A percentile compares a stretch with the other conserved stretches of the same genome.
Evolutionary conservation across 441 rosid species (phyloP).

Genomic region (Manihot esculenta): DNA sequence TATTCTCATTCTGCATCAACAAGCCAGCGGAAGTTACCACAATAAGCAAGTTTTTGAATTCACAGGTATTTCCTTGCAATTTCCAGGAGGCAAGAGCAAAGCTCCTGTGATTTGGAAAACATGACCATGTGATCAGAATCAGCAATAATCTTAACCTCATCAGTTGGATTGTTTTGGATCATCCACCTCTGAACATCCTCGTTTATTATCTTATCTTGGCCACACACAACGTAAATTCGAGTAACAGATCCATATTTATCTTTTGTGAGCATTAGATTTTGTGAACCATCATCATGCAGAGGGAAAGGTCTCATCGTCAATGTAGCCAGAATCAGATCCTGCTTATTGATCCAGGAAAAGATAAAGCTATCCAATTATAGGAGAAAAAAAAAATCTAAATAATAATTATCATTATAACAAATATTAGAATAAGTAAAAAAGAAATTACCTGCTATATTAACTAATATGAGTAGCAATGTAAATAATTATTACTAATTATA

Average conservation of each 20-base stretch:
- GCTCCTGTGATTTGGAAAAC: conserved; percentile 31
- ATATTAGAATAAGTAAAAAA: too few species aligned
- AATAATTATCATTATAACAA: too few species aligned
- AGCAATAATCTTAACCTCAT: conserved; percentile 27
- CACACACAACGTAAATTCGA: conserved; percentile 23
- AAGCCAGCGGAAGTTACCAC: not conserved
- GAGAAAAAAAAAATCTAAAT: too few species aligned
- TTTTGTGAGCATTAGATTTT: not conserved
- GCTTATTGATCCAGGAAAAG: not conserved
- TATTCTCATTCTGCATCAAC: too few species aligned
- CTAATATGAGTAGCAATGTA: too few species aligned
- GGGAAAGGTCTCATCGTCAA: conserved; percentile 25
- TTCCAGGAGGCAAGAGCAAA: conserved; percentile 23
- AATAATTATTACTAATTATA: too few species aligned
- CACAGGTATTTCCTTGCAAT: conserved; percentile 21
- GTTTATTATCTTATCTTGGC: conserved; percentile 16
- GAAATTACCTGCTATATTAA: too few species aligned
- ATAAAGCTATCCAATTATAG: too few species aligned
- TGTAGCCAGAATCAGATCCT: conserved; percentile 30
- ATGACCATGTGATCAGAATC: conserved; percentile 40
- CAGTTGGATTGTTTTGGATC: conserved; percentile 27
- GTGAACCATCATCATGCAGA: not conserved
- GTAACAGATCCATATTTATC: too few species aligned
- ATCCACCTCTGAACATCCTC: conserved; percentile 36
- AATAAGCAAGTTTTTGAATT: not conserved